phyloP scores from a whole-genome alignment of 2,329 filamentous ascomycete species.

The Drechslerella coelobrocha region DNA sequence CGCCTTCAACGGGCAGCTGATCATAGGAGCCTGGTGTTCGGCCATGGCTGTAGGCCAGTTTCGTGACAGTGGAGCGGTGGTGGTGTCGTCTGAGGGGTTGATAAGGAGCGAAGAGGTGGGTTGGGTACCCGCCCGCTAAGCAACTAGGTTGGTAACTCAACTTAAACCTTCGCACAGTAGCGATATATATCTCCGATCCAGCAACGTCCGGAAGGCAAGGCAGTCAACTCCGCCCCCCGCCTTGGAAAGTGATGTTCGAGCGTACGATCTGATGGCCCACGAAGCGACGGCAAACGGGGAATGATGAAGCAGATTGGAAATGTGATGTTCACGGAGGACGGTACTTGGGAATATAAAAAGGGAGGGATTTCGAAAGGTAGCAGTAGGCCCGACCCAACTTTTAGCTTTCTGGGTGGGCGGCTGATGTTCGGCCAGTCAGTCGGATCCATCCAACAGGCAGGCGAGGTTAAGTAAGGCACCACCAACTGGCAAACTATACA shows the following conservation, averaged over 20 bases:
- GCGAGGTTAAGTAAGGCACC: background rate
- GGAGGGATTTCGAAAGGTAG: too few relatives aligned
- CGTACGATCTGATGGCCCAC: background rate
- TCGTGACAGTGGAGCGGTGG: slow-evolving; percentile 16
- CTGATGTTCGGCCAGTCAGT: slow-evolving; percentile 11
- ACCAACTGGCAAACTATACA: background rate
- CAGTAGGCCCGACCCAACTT: too few relatives aligned
- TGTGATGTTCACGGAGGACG: slow-evolving; percentile 5
- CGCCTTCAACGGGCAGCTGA: slow-evolving; percentile 61
- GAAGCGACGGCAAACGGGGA: background rate
- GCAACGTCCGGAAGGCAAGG: too few relatives aligned
- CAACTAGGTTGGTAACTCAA: slow-evolving; percentile 17
- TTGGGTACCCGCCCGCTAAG: slow-evolving; percentile 41
- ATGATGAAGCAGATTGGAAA: background rate
- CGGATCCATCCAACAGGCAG: slow-evolving; percentile 23
- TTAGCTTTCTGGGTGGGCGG: slow-evolving; percentile 44
- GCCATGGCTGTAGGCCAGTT: slow-evolving; percentile 36
- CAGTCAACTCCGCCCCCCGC: too few relatives aligned
- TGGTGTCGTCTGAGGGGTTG: slow-evolving; percentile 45
- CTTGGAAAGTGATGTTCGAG: background rate
- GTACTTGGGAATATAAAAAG: slow-evolving; percentile 32
- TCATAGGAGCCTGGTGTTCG: slow-evolving; percentile 50
- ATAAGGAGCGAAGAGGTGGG: slow-evolving; percentile 22
- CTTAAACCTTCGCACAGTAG: background rate
- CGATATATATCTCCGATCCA: too few relatives aligned